phyloP scores from a whole-genome alignment of 257 asterid species.

The Coffea eugenioides region DNA sequence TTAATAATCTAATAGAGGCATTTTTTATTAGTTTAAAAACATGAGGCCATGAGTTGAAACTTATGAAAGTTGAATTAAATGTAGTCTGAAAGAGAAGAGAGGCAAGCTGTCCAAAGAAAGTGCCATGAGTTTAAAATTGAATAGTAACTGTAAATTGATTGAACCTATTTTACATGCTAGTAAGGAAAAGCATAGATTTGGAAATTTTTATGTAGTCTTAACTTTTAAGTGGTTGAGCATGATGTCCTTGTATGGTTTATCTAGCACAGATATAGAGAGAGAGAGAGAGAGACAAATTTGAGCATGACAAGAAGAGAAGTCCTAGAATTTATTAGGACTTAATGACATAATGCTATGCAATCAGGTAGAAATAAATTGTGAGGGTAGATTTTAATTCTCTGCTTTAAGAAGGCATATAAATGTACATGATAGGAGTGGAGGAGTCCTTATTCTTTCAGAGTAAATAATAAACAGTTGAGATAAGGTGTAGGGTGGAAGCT shows the following conservation, averaged over 20 bases:
- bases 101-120: not conserved
- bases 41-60: not conserved
- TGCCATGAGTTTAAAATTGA: not conserved
- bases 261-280: not conserved
- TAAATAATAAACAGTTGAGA: too few species aligned
- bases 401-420: too few species aligned
- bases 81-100: not conserved
- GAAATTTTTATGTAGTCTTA: not conserved
- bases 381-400: too few species aligned
- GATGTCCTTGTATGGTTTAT: too few species aligned
- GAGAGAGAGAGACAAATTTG: not conserved
- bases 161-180: not conserved
- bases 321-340: slow-evolving; percentile 30
- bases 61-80: not conserved
- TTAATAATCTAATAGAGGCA: not conserved
- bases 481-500: too few species aligned
- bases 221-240: not conserved
- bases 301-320: not conserved
- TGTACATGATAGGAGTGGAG: too few species aligned
- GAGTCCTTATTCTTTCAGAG: too few species aligned
- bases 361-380: too few species aligned
- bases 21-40: not conserved
- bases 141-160: not conserved
- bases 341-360: slow-evolving; percentile 17
- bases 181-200: not conserved